Conservation (phyloP, 148 eudicot genomes). For the Cornus suecica region DNA sequence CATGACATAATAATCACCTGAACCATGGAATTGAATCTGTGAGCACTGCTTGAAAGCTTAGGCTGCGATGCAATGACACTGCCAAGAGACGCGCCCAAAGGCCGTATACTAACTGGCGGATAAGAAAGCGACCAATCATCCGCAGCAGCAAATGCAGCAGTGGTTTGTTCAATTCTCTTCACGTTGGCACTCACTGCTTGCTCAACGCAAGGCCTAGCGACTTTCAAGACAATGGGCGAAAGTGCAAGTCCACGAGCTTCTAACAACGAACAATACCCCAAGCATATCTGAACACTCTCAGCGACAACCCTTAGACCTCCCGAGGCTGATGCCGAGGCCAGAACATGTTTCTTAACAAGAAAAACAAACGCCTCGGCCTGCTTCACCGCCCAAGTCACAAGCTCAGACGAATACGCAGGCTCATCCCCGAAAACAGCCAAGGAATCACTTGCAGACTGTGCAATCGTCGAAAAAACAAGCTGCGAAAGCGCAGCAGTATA, state of each 20-base stretch:
- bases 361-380: constrained; percentile 53
- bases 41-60: constrained; percentile 78
- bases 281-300: constrained; percentile 66
- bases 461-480: constrained; percentile 75
- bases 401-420: constrained; percentile 67
- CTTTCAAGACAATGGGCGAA: constrained; percentile 58
- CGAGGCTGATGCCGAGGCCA: constrained; percentile 65
- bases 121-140: constrained; percentile 78
- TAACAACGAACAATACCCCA: constrained; percentile 69
- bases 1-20: constrained; percentile 45
- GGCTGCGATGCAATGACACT: constrained; percentile 41
- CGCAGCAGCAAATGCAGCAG: constrained; percentile 77
- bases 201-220: constrained; percentile 69
- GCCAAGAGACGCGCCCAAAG: constrained; percentile 27
- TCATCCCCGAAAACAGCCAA: constrained; percentile 74
- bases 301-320: constrained; percentile 65
- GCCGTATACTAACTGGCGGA: constrained; percentile 43
- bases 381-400: constrained; percentile 85
- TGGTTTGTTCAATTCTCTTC: constrained; percentile 63
- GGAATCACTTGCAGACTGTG: constrained; percentile 81
- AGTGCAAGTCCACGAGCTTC: constrained; percentile 81
- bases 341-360: constrained; percentile 50
- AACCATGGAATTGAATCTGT: constrained; percentile 73
- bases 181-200: constrained; percentile 61
- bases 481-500: constrained; percentile 59